Conservation (phyloP, 148 eudicot species). For the Mesembryanthemum crystallinum region DNA sequence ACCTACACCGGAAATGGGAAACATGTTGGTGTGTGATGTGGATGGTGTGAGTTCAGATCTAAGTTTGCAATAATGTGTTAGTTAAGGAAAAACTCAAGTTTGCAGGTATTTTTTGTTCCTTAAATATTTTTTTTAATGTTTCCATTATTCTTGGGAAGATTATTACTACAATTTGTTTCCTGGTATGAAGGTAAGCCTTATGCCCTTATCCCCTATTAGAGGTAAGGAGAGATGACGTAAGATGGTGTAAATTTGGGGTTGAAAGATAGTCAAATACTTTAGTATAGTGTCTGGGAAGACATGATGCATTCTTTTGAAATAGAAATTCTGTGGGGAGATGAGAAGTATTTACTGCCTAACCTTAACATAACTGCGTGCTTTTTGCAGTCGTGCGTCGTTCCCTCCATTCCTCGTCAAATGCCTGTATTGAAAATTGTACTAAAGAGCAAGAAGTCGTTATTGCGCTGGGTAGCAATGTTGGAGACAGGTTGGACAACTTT, state of each 20-base stretch:
- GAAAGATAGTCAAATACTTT: no score
- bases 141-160: not conserved
- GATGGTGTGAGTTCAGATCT: not conserved
- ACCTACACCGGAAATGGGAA: not conserved
- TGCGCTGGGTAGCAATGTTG: constrained; percentile 94
- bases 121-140: not conserved
- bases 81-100: not conserved
- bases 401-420: constrained; percentile 48
- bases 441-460: constrained; percentile 80
- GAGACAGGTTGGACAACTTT: constrained; percentile 62
- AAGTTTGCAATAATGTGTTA: not conserved
- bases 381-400: constrained; percentile 38
- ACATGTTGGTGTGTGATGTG: not conserved
- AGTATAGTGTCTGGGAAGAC: not conserved
- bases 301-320: no score
- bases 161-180: not conserved
- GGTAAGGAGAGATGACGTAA: no score
- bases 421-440: constrained; percentile 50
- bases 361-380: constrained; percentile 7
- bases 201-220: no score
- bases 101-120: no score
- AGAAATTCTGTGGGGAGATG: not conserved
- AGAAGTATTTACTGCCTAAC: not conserved
- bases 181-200: not conserved
- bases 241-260: no score